A percentile compares a stretch with the other conserved stretches of the same genome.
Conservation (phyloP, 495 filamentous ascomycete genomes). For the Aspergillus sclerotiicarbonarius region DNA sequence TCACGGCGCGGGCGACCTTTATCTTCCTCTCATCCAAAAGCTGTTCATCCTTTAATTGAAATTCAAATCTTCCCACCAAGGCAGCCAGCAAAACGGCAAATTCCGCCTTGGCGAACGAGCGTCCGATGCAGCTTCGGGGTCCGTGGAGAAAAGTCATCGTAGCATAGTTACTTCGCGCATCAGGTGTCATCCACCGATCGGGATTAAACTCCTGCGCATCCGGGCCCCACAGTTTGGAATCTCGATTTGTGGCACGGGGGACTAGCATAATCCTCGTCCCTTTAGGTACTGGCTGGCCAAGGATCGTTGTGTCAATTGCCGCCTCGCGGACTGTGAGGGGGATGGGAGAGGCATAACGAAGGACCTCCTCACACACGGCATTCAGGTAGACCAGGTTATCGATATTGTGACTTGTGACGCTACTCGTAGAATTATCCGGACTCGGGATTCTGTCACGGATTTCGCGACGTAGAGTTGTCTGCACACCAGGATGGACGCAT, state of each 20-base stretch:
- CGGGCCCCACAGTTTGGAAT: constrained; percentile 67
- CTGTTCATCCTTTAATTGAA: too few species aligned
- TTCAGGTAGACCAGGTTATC: constrained; percentile 46
- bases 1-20: too few species aligned
- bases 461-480: constrained; percentile 17
- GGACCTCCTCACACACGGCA: constrained; percentile 52
- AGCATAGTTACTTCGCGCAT: neutral
- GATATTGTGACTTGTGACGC: neutral
- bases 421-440: neutral
- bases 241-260: constrained; percentile 61
- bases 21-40: too few species aligned
- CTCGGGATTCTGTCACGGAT: constrained; percentile 2
- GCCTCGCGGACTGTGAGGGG: constrained; percentile 56
- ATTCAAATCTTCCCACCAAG: neutral
- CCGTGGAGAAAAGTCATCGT: neutral
- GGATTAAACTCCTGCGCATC: constrained; percentile 72
- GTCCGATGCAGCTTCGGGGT: neutral
- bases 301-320: constrained; percentile 56
- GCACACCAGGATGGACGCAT: constrained; percentile 18
- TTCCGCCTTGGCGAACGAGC: neutral
- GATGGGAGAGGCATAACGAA: constrained; percentile 50
- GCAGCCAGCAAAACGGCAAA: neutral
- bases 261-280: constrained; percentile 47
- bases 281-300: constrained; percentile 45
- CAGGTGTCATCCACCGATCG: constrained; percentile 61